Evolutionary conservation across 2,329 filamentous ascomycete species (phyloP), one percentile per base, ranked within the genome.

Genomic region (Trichoderma gracile): DNA sequence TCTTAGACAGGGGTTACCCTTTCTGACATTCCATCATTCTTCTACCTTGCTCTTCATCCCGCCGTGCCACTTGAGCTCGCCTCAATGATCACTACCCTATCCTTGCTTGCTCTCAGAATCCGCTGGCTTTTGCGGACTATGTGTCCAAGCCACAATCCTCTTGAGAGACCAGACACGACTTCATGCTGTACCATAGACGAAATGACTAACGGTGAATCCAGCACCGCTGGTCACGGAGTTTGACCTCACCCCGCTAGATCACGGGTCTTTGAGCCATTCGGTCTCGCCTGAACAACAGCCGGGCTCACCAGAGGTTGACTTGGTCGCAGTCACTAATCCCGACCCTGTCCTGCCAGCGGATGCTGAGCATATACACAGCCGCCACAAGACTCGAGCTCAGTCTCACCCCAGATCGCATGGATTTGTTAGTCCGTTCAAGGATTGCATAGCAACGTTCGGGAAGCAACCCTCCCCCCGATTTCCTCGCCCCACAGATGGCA

Each of bases 341-440:
- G 65, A 65, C 23, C n/a, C 59, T 9, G 10, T 12, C 49, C 49
- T 49, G 19, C 10, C 27, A 40, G 30, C 56, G 27, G 66, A 60
- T n/a, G 40, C 49, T 55, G 60, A 68, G 53, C 60, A 65, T 15
- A 55, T 64, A 30, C 65, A n/a, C 8, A 10, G 58, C 10, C 66
- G 63, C 42, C 62, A 60, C 40, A 67, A 19, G 56, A 40, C 23
- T 58, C 49, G 14, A 8, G 10, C 10, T 38, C 10, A 14, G 33
- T 8, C 10, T 38, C 63, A 55, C 5, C 50, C 63, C 8, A 68
- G 56, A 19, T 15, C 50, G 1, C 50, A 23, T 54, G 17, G 23
- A 30, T 64, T 74, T 21, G 53, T 67, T 30, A 78, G 74, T 58
- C 76, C 76, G 2, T 78, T 78, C 62, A 69, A 67, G 33, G 73